A percentile compares a stretch with the other conserved stretches of the same genome.
These are phyloP conservation scores for Cryphonectria nitschkei DNA, from an alignment of 2,329 filamentous ascomycete species.

Conservation along the genomic window DNA sequence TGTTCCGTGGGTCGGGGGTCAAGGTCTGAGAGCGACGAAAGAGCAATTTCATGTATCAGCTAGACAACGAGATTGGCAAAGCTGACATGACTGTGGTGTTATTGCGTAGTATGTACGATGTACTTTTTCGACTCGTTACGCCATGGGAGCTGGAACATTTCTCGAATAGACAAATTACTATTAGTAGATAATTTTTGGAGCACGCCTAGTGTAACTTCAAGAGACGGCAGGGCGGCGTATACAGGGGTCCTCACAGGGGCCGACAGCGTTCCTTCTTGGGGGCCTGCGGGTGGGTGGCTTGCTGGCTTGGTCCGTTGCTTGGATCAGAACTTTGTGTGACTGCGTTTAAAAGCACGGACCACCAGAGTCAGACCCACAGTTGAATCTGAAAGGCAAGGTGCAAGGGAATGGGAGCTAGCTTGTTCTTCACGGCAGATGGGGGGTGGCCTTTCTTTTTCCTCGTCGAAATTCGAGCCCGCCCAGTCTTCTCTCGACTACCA, in stretches of 20 bases:
- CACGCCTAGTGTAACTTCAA: not conserved
- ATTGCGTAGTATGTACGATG: not conserved
- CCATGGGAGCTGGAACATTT: not conserved
- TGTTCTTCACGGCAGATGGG: not conserved
- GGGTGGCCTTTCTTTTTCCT: not conserved
- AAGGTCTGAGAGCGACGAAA: not conserved
- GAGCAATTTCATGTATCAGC: not conserved
- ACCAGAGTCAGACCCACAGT: not conserved
- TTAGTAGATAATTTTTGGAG: not conserved
- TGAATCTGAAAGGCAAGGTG: not conserved
- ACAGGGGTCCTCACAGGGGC: not conserved
- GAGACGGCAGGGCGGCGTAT: not conserved
- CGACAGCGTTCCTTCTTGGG: not conserved
- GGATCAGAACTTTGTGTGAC: constrained; percentile 7
- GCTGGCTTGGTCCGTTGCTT: not conserved
- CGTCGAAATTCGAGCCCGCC: not conserved
- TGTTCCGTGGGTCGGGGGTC: not conserved
- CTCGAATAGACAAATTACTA: not conserved
- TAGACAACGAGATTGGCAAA: not conserved
- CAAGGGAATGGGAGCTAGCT: not conserved
- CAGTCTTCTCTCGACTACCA: not conserved
- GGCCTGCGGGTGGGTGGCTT: not conserved
- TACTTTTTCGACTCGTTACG: not conserved
- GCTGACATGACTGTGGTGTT: not conserved
- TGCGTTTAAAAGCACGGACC: constrained; percentile 1